Evolutionary conservation across 352 stramenopile species (phyloP).

Genomic region (Globisporangium cystogenes): DNA sequence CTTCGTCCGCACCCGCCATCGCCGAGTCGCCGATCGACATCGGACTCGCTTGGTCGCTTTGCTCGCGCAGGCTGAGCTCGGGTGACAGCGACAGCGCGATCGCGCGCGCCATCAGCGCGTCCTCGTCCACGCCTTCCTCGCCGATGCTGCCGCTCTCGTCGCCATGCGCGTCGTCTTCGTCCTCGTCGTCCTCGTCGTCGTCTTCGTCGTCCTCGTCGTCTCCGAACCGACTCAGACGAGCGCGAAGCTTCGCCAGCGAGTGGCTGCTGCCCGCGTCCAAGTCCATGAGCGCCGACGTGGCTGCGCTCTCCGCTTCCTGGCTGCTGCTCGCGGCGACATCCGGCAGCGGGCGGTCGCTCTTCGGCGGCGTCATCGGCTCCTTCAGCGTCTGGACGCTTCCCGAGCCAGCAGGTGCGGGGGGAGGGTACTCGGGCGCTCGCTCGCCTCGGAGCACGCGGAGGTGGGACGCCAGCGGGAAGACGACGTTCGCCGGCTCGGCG

Average conservation of each 20-base stretch:
- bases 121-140: constrained; percentile 79
- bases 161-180: constrained; percentile 43
- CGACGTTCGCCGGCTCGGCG: constrained; percentile 13
- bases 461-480: constrained; percentile 57
- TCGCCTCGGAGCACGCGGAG: constrained; percentile 70
- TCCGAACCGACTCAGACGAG: constrained; percentile 62
- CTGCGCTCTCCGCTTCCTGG: constrained; percentile 15
- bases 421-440: constrained; percentile 41
- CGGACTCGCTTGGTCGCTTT: constrained; percentile 24
- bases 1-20: constrained; percentile 8
- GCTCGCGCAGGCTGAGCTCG: constrained; percentile 68
- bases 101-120: constrained; percentile 83
- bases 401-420: constrained; percentile 8
- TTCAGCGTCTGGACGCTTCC: constrained; percentile 13
- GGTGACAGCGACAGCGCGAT: constrained; percentile 86
- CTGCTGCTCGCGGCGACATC: constrained; percentile 2
- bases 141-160: constrained; percentile 40
- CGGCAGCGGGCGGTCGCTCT: constrained; percentile 12
- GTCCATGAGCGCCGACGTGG: constrained; percentile 46
- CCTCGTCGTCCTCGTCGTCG: constrained; percentile 54
- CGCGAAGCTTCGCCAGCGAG: constrained; percentile 53
- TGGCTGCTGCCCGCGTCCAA: constrained; percentile 54
- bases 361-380: constrained; percentile 25
- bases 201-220: constrained; percentile 42
- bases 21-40: constrained; percentile 17